Percentiles rank a stretch among this genome's conserved stretches.
Evolutionary conservation across 805 yeast genomes (phyloP).

Genomic region (Yarrowia phangngaensis): DNA sequence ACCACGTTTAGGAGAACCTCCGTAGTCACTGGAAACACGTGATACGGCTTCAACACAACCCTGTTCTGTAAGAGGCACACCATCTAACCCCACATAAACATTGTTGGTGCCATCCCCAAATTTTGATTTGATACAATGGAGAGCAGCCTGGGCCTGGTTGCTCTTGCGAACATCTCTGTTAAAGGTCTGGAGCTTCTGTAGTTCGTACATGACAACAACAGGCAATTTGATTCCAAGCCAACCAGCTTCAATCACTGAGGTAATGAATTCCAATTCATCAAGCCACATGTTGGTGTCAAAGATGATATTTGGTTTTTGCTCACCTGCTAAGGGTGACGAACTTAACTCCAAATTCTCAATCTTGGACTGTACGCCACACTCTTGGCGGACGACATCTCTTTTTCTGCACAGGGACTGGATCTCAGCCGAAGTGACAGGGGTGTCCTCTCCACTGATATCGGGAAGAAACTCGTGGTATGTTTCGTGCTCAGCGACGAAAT

Average conservation of each 20-base stretch:
- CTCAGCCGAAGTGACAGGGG: conserved; percentile 2
- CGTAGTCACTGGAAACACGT: conserved; percentile 3
- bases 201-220: conserved; percentile 12
- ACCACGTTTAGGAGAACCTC: conserved; percentile 1
- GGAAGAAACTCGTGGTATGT: conserved; percentile 18
- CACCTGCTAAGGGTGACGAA: conserved; percentile 17
- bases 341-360: conserved; percentile 14
- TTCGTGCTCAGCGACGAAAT: conserved; percentile 10
- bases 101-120: not conserved
- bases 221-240: conserved; percentile 22
- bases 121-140: conserved; percentile 7
- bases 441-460: conserved; percentile 4
- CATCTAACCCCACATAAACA: not conserved
- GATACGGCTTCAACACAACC: conserved; percentile 1
- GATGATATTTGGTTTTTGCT: conserved; percentile 4
- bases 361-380: conserved; percentile 20
- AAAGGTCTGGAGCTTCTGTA: conserved; percentile 17
- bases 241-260: conserved; percentile 1
- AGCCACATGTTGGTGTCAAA: conserved; percentile 19
- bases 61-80: not conserved
- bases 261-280: conserved; percentile 3
- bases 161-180: conserved; percentile 17
- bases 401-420: conserved; percentile 17
- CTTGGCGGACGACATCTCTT: conserved; percentile 14
- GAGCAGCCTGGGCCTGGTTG: conserved; percentile 8